Base-by-base conservation (phyloP, 116 monocot genomes). In the Zostera marina region DNA sequence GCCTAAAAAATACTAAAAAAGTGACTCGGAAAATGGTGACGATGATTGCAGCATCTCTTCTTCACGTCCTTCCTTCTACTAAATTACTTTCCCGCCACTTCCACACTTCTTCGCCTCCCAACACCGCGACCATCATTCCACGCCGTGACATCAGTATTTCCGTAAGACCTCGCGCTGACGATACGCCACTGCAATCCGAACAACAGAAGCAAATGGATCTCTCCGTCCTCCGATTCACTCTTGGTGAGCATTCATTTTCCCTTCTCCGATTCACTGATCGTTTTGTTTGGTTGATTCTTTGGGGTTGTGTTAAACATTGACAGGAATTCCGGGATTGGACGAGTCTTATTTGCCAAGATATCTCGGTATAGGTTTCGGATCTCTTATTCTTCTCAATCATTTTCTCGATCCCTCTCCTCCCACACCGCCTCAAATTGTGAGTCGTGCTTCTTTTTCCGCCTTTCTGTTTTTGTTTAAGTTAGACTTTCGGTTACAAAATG, bases 191-290 rank as follows among this genome's bases (percentile, higher is more conserved):
- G 24, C 46, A 53, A 26, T 43, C 66, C 43, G 22, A 56, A 16
- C 72, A 71, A 56, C 82, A 74, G n/a, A n/a, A n/a, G 70, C 77
- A 83, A 66, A 53, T 84, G 52, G 69, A 85, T 51, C 62, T 92
- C 61, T 92, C 91, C 46, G 83, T 92, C 16, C 91, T 92, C 26
- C 91, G 91, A 24, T 92, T 92, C 72, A 92, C 82, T 54, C 75
- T 92, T 49, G 86, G 91, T 65, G 61, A 70, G 76, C 41, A 12
- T 22, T 69, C 53, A 12, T 22, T 69, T 47, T 17, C 7, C 11
- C 8, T 42, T 8, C 7, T 1, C 22, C n/a, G n/a, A n/a, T n/a
- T n/a, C n/a, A n/a, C n/a, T n/a, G n/a, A n/a, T n/a, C n/a, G n/a
- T n/a, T n/a, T n/a, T n/a, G n/a, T n/a, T n/a, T 65, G 8, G 8